Evolutionary conservation across 352 stramenopile species (phyloP).

Genomic region (Plasmopara viticola): DNA sequence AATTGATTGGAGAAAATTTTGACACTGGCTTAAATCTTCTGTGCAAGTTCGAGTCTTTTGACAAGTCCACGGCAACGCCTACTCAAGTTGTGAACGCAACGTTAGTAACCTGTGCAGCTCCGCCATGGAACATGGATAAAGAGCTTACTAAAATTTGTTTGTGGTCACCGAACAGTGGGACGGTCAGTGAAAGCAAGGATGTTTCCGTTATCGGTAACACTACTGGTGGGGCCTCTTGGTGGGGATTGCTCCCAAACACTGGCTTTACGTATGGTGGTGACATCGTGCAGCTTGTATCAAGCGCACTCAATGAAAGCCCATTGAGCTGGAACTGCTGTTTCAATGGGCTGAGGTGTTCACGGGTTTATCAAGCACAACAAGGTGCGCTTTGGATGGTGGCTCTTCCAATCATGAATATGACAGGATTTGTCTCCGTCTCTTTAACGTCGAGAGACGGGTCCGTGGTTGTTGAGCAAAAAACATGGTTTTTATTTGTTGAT

Average conservation of each 20-base stretch:
- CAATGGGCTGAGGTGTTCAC: constrained; percentile 16
- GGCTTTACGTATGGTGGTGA: constrained; percentile 13
- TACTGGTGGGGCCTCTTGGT: constrained; percentile 8
- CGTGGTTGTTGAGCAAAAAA: constrained; percentile 6
- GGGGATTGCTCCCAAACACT: constrained; percentile 22
- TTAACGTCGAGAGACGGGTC: constrained; percentile 6
- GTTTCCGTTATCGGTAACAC: constrained; percentile 2
- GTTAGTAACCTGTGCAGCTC: constrained; percentile 23
- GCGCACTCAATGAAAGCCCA: constrained; percentile 3
- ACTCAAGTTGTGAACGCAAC: constrained; percentile 34
- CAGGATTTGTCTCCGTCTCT: constrained; percentile 20
- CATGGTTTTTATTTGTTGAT: constrained; percentile 33
- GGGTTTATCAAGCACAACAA: constrained; percentile 3
- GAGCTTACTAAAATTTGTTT: constrained; percentile 21
- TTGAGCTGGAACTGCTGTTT: constrained; percentile 36
- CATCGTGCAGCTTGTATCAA: constrained; percentile 7
- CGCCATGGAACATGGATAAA: constrained; percentile 13
- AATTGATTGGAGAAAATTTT: constrained; percentile 39
- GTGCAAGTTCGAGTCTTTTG: constrained; percentile 33
- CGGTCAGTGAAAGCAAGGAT: constrained; percentile 9
- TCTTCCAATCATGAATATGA: constrained; percentile 11
- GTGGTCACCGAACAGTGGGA: constrained; percentile 22
- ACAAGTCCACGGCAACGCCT: constrained; percentile 14
- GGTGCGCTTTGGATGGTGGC: constrained; percentile 9
- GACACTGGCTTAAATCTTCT: constrained; percentile 18